Percentiles rank a stretch among this genome's conserved stretches.
phyloP scores from a whole-genome alignment of 139 green algal genomes.

The Chlorella sorokiniana region DNA sequence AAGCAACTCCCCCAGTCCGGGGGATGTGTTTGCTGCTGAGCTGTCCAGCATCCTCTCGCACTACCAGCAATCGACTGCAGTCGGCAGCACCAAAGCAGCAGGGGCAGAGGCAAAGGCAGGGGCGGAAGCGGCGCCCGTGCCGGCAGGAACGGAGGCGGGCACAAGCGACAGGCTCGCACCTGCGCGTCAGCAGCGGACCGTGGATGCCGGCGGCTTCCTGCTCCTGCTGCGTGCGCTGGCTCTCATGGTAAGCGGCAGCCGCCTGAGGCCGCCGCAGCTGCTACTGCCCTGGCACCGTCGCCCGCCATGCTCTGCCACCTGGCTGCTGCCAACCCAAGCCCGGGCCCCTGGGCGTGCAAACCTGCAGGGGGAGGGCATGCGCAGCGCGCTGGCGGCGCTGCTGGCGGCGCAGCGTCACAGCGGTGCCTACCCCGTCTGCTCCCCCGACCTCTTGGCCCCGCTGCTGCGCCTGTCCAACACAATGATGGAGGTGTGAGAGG shows the following conservation, averaged over 20 bases:
- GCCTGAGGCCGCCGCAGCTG: too few species aligned
- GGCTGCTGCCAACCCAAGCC: not conserved
- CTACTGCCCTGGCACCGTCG: too few species aligned
- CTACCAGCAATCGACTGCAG: conserved; percentile 4
- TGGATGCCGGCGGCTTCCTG: conserved; percentile 22
- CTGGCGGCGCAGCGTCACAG: not conserved
- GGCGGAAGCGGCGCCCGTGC: not conserved
- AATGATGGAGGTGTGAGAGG: not conserved
- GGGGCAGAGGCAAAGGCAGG: not conserved
- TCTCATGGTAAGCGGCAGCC: not conserved
- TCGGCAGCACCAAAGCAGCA: not conserved
- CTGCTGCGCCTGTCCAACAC: conserved; percentile 19
- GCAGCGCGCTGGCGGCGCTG: conserved; percentile 12
- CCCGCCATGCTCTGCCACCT: too few species aligned
- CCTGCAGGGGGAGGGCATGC: conserved; percentile 22
- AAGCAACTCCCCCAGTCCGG: not conserved
- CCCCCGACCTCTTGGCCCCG: not conserved
- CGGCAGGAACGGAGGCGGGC: not conserved
- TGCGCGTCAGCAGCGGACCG: not conserved
- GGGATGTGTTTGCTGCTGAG: conserved; percentile 26
- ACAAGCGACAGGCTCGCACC: too few species aligned
- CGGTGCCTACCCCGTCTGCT: conserved; percentile 8
- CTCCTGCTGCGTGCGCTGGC: not conserved
- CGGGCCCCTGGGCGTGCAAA: not conserved
- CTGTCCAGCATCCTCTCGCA: conserved; percentile 14